Conservation (phyloP, 2,329 filamentous ascomycete species). For the Plenodomus tracheiphilus region DNA sequence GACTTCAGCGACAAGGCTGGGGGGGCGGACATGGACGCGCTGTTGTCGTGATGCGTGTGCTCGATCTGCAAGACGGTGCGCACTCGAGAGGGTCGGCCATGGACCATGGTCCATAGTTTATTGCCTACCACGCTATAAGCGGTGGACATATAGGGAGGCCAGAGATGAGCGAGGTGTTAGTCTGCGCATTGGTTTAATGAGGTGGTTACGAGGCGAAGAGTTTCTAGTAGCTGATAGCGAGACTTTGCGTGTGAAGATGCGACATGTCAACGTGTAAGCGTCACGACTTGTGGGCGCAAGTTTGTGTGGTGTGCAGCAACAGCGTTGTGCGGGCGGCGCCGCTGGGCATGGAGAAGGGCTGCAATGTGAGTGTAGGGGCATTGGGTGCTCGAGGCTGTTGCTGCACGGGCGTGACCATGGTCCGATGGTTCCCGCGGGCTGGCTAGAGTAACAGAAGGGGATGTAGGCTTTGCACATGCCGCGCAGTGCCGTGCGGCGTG, state of each 20-base stretch:
- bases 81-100: neutral
- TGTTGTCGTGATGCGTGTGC: slow-evolving; percentile 16
- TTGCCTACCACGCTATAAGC: neutral
- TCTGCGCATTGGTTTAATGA: too few species aligned
- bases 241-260: slow-evolving; percentile 1
- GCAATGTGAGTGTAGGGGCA: neutral
- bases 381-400: neutral
- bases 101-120: neutral
- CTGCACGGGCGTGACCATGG: slow-evolving; percentile 6
- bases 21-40: slow-evolving; percentile 11
- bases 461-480: too few species aligned
- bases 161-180: neutral
- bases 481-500: too few species aligned
- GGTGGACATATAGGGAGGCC: neutral
- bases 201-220: too few species aligned
- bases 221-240: slow-evolving; percentile 10
- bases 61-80: slow-evolving; percentile 12
- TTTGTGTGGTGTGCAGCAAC: too few species aligned
- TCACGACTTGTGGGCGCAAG: neutral
- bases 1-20: slow-evolving; percentile 23
- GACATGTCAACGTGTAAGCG: neutral
- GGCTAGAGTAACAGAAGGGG: too few species aligned
- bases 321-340: slow-evolving; percentile 5
- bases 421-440: neutral
- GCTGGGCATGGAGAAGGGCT: slow-evolving; percentile 3